phyloP scores from a whole-genome alignment of 495 filamentous ascomycete genomes.

The Talaromyces borbonicus region DNA sequence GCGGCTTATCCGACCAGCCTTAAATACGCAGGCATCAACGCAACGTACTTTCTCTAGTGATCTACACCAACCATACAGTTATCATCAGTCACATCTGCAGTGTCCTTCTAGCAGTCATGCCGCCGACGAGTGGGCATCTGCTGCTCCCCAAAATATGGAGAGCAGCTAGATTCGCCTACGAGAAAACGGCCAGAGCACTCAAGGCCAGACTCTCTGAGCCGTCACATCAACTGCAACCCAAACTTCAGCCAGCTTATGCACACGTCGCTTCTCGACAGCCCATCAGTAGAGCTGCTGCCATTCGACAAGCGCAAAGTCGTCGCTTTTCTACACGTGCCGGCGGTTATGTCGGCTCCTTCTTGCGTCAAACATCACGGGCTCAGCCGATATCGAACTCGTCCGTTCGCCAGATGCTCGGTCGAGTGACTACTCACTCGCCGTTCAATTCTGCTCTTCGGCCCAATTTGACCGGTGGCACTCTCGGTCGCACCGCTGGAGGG shows the following conservation, averaged over 20 bases:
- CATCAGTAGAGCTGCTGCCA: slow-evolving; percentile 57
- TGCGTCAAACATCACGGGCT: slow-evolving; percentile 39
- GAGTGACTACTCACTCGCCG: slow-evolving; percentile 62
- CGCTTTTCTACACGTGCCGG: slow-evolving; percentile 65
- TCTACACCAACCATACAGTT: slow-evolving; percentile 12
- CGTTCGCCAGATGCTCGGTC: slow-evolving; percentile 54
- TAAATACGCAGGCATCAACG: slow-evolving; percentile 22
- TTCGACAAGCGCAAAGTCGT: slow-evolving; percentile 62
- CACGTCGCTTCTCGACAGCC: slow-evolving; percentile 54
- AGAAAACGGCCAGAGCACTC: slow-evolving; percentile 51
- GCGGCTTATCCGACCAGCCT: no score
- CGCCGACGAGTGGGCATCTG: slow-evolving; percentile 56
- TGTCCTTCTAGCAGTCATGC: slow-evolving; percentile 38
- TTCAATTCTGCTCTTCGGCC: slow-evolving; percentile 88
- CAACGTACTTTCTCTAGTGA: slow-evolving; percentile 1
- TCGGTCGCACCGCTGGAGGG: slow-evolving; percentile 77
- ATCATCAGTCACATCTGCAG: slow-evolving; percentile 9
- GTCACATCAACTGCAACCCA: slow-evolving; percentile 29
- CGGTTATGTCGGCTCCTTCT: slow-evolving; percentile 51
- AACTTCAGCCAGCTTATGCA: slow-evolving; percentile 42
- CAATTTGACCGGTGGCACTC: slow-evolving; percentile 80
- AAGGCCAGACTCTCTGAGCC: slow-evolving; percentile 50
- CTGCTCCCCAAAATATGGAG: slow-evolving; percentile 62
- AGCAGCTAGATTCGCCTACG: slow-evolving; percentile 56
- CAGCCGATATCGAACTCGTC: slow-evolving; percentile 53